Base-by-base conservation (phyloP, 257 asterid species). In the Salvia miltiorrhiza region DNA sequence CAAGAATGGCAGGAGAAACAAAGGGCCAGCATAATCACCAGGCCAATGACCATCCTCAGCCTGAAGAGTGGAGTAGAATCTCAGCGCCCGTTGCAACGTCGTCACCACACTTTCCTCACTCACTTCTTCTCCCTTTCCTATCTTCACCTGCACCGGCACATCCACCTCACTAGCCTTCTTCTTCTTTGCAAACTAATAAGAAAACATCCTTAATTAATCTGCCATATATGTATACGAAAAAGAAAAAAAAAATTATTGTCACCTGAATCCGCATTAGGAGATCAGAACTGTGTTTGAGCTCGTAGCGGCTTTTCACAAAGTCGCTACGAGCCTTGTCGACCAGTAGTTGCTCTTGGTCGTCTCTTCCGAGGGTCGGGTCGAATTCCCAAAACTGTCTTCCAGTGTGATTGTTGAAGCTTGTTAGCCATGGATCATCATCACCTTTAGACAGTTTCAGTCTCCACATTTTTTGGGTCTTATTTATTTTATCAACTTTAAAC, bases 1-100 rank as follows among this genome's bases (percentile, higher is more conserved):
- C 90, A 90, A 60, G 65, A 83, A 78, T 2, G 96, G 93, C 44
- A 90, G 79, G 63, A 87, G 88, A 77, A 87, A 90, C 69, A 87
- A 69, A 28, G 96, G 96, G 63, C 93, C 96, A 26, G 87, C 89
- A 77, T 85, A 90, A 65, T 90, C 96, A 74, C 77, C 88, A 14
- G 95, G 87, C 96, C 95, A 87, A 69, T 90, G 88, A 1, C 96
- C 96, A 81, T 90, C 95, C 26, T 84, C 88, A 30, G 84, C 90
- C 26, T 90, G 96, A 45, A 87, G 75, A 43, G 78, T 75, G 6
- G 93, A 76, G 77, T 74, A 90, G 30, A 78, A 85, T 54, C 83
- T 78, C 24, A 87, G 11, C 0, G 79, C 92, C 60, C 72, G 65
- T 76, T 65, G 84, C 79, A 90, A 78, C 10, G 86, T 79, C 0